Percentiles rank a stretch among this genome's conserved stretches.
These are phyloP conservation scores for Cucurbita argyrosperma DNA, from an alignment of 306 rosid species.

Conservation along the genomic window DNA sequence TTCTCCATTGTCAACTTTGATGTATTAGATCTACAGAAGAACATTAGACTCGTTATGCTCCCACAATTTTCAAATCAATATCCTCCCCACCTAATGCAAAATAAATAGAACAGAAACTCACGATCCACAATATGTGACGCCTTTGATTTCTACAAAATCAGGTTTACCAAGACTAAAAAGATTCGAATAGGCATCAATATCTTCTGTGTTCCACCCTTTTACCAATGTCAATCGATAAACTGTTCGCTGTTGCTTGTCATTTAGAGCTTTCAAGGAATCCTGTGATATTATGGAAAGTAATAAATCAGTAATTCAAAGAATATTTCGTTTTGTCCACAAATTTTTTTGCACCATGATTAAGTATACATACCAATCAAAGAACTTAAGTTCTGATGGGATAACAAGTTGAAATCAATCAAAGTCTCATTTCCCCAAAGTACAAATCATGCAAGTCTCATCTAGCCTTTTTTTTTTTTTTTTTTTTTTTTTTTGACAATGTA, in stretches of 20 bases:
- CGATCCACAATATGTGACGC: slow-evolving; percentile 97
- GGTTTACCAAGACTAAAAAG: slow-evolving; percentile 76
- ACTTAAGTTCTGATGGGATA: background rate
- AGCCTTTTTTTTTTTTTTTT: background rate
- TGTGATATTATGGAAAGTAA: slow-evolving; percentile 14
- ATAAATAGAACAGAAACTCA: slow-evolving; percentile 24
- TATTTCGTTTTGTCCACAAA: slow-evolving; percentile 1
- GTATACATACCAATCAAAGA: background rate
- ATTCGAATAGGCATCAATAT: slow-evolving; percentile 69
- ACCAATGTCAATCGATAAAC: slow-evolving; percentile 92
- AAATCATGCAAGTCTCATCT: background rate
- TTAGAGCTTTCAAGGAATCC: slow-evolving; percentile 79
- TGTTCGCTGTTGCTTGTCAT: slow-evolving; percentile 85
- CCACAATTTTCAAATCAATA: background rate
- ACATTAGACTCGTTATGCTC: slow-evolving; percentile 12
- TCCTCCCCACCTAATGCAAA: background rate
- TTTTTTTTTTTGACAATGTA: background rate
- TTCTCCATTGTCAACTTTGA: slow-evolving; percentile 97
- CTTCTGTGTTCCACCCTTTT: slow-evolving; percentile 94
- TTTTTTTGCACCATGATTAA: background rate
- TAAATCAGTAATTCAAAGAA: slow-evolving; percentile 9
- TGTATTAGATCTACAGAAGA: slow-evolving; percentile 53
- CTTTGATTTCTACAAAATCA: slow-evolving; percentile 93
- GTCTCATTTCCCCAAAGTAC: too few relatives aligned
- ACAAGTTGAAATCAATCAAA: too few relatives aligned